Base-by-base conservation (phyloP, 2,329 filamentous ascomycete genomes). In the Aspergillus pseudoviridinutans region DNA sequence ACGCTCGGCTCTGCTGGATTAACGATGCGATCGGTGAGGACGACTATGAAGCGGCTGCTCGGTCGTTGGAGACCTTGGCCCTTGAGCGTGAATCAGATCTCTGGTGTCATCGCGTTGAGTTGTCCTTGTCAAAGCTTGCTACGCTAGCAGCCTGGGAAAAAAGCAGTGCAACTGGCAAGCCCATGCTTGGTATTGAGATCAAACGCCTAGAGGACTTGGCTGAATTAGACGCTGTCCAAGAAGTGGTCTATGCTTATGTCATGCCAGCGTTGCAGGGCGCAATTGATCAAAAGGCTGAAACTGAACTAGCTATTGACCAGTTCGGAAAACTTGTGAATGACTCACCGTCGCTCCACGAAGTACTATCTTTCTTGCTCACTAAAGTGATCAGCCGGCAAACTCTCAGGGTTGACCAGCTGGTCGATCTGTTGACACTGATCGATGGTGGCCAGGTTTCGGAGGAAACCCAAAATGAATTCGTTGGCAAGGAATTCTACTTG, bases 51-150 rank as follows among this genome's bases (percentile, higher is more conserved):
- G 83, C 85, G 56, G 92, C 93, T 10, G 87, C 88, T 4, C 78
- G 85, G 46, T 88, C 87, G 0, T 81, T 99, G 50, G 79, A 89
- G 47, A 79, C 84, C 7, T 80, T 92, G 22, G 92, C 90, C 0
- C 78, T 87, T 22, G 81, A 82, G 51, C 84, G 86, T 54, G 92
- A 97, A 72, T 83, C 85, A 53, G 88, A 92, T 65, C 77, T 94
- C 3, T 97, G 93, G 93, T 91, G 86, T 76, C 95, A 96, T 78
- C 94, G 95, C 73, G 90, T 96, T 35, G 89, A 97, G 74, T 79
- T 97, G 27, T 96, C 91, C 58, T 81, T 99, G 42, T 89, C 90
- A 38, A 97, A 97, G 74, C 81, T 99, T 50, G 84, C 87, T 17
- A 81, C 86, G 54, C 76, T 97, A 63, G 90, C 90, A 17, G 84